Base-by-base conservation (phyloP, 2,329 filamentous ascomycete species). In the Aspergillus sp. region DNA sequence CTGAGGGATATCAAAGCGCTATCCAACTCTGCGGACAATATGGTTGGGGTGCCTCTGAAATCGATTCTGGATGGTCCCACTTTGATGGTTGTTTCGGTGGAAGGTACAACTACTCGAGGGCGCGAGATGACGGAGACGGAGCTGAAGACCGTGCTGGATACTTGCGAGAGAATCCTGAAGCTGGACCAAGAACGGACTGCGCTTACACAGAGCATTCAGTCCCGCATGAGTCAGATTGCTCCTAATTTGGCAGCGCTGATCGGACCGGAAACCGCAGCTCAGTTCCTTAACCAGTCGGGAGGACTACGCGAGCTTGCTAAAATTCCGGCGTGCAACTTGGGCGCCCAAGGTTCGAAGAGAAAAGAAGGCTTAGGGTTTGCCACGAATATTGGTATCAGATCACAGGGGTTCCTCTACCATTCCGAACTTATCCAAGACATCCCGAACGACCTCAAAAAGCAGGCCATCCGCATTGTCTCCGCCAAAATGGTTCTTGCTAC, bases 401-500 rank as follows among this genome's bases (percentile, higher is more conserved):
- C 97, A 65, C 93, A 98, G 76, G 95, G 95, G 1, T 98, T 91
- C 68, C 84, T 99, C 21, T 99, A 91, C 77, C 86, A 96, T 70
- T 96, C 93, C 7, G 90, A 91, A 1, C 89, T 99, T 61, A 91
- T 99, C 62, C 87, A 89, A 54, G 86, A 87, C 17, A 90, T 98
- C 31, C 90, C 92, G 1, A 88, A 83, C 62, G 93, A 98, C 66
- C 80, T 96, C 15, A 96, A 95, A 73, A 90, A 89, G 64, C 93
- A 98, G 77, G 95, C 92, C 7, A 93, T 98, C 86, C 89, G 95
- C 51, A 96, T 97, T 58, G 91, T 98, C 6, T 88, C 93, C 1
- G 92, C 90, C 27, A 99, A 99, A 76, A 86, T 97, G 51, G 89
- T 96, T 8, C 85, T 99, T n/a, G 93, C 93, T 15, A 92, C 93